Conservation (phyloP, 176 grass and related monocot genomes). For the Eragrostis nindensis region DNA sequence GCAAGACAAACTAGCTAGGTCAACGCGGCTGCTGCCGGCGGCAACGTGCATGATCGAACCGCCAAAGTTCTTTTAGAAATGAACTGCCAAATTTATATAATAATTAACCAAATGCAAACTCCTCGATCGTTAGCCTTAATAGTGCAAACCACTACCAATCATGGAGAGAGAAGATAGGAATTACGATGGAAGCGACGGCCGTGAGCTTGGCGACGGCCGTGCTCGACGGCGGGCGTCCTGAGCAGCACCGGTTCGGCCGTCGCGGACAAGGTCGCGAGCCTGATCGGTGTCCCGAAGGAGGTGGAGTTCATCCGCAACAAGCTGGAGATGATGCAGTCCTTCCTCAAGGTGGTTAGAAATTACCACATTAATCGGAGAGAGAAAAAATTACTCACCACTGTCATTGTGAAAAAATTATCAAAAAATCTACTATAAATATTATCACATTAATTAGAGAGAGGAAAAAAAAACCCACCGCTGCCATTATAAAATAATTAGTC, state of each 20-base stretch:
- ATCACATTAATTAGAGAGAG: no score
- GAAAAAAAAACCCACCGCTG: no score
- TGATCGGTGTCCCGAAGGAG: conserved; percentile 29
- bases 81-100: no score
- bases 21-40: not conserved
- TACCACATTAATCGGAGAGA: no score
- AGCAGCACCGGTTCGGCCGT: conserved; percentile 23
- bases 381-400: no score
- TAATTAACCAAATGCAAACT: not conserved
- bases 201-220: conserved; percentile 43
- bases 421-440: no score
- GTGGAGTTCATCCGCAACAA: conserved; percentile 45
- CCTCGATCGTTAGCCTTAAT: not conserved
- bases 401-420: no score
- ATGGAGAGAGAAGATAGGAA: no score
- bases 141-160: not conserved
- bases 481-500: no score
- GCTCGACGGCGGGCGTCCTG: conserved; percentile 42
- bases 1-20: not conserved
- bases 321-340: conserved; percentile 50
- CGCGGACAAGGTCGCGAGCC: conserved; percentile 36
- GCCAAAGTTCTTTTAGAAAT: no score
- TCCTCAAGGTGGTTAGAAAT: conserved; percentile 22
- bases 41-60: not conserved
- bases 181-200: conserved; percentile 41